These are phyloP conservation scores for Pseudonectria foliicola DNA, from an alignment of 2,329 filamentous ascomycete species.

Conservation along the genomic window DNA sequence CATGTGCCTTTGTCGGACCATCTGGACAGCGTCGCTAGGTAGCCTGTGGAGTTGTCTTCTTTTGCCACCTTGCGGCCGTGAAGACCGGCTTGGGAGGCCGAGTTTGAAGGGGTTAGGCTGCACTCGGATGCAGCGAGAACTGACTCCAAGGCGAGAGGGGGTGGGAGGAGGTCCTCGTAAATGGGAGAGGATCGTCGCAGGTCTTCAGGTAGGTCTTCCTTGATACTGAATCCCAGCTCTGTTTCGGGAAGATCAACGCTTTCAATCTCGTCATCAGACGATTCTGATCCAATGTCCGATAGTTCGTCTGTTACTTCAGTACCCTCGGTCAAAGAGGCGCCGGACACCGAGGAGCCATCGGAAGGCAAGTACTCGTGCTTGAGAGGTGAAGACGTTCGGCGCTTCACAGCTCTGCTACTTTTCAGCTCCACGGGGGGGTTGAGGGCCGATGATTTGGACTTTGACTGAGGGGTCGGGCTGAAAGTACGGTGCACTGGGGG, in stretches of 20 bases:
- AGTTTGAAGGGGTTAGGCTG: constrained; percentile 72
- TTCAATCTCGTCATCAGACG: constrained; percentile 50
- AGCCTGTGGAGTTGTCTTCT: constrained; percentile 38
- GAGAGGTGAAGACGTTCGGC: constrained; percentile 81
- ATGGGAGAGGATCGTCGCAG: too few species aligned
- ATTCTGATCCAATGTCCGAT: constrained; percentile 41
- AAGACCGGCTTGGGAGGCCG: constrained; percentile 63
- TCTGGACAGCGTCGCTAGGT: constrained; percentile 50
- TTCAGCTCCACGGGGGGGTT: constrained; percentile 40
- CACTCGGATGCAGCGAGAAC: constrained; percentile 43
- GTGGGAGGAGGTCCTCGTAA: constrained; percentile 9
- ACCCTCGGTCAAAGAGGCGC: constrained; percentile 46
- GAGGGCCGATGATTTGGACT: constrained; percentile 14
- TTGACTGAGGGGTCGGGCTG: constrained; percentile 30
- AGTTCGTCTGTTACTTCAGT: constrained; percentile 38
- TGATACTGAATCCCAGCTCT: constrained; percentile 51
- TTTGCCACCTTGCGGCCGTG: constrained; percentile 40
- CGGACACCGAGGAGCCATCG: constrained; percentile 54
- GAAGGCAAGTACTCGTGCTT: constrained; percentile 98
- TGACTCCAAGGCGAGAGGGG: constrained; percentile 27
- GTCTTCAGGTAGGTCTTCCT: constrained; percentile 16
- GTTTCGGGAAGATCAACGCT: constrained; percentile 54
- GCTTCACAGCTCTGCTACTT: constrained; percentile 42
- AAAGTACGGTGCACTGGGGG: constrained; percentile 46
- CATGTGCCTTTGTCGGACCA: constrained; percentile 57